phyloP scores from a whole-genome alignment of 106 monocot genomes.

The Phalaenopsis aphrodite region DNA sequence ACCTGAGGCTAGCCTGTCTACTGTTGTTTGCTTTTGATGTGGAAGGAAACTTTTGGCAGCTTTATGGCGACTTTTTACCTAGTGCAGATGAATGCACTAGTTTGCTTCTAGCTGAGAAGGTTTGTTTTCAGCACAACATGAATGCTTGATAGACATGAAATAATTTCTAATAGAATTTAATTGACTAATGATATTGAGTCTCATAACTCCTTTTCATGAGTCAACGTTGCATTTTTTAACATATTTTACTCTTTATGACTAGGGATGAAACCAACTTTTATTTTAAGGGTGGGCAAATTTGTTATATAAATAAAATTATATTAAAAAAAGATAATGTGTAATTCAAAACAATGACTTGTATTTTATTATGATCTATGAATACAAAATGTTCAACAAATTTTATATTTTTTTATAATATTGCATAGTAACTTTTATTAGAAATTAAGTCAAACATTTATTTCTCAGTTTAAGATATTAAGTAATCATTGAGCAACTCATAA shows the following conservation, averaged over 20 bases:
- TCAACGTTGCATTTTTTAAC: neutral
- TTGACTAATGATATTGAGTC: neutral
- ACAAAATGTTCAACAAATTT: too few species aligned
- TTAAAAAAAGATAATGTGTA: too few species aligned
- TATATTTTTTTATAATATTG: too few species aligned
- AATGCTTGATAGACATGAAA: neutral
- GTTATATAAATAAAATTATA: too few species aligned
- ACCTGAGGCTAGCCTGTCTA: slow-evolving; percentile 88
- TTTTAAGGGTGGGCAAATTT: too few species aligned
- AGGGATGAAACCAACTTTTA: too few species aligned
- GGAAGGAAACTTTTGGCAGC: slow-evolving; percentile 90
- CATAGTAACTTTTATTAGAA: too few species aligned
- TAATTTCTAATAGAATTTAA: neutral
- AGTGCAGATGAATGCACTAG: slow-evolving; percentile 82
- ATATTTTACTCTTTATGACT: neutral
- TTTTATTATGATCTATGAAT: too few species aligned
- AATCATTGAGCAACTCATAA: too few species aligned
- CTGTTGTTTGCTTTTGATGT: slow-evolving; percentile 83
- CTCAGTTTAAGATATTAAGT: too few species aligned
- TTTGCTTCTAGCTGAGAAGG: slow-evolving; percentile 86
- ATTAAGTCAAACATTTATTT: too few species aligned
- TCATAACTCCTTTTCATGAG: neutral
- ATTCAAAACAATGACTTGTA: too few species aligned
- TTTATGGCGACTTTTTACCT: slow-evolving; percentile 94
- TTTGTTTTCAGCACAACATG: slow-evolving; percentile 14